Evolutionary conservation across 805 yeast species (phyloP).

Genomic region (Metschnikowia kunwiensis): DNA sequence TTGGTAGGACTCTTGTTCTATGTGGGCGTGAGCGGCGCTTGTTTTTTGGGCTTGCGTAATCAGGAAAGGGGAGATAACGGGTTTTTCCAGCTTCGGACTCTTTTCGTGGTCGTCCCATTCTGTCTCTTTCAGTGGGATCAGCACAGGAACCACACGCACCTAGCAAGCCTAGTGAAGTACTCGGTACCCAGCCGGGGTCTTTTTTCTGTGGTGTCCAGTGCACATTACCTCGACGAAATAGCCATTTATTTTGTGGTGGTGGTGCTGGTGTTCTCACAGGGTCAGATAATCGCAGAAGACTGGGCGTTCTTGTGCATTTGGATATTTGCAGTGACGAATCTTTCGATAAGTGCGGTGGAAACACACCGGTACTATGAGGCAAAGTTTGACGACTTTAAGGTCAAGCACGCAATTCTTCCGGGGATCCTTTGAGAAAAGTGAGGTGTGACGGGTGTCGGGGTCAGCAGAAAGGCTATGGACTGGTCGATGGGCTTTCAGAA

Average conservation of each 20-base stretch:
- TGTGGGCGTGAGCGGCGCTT: conserved; percentile 41
- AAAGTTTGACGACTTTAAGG: conserved; percentile 27
- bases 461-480: background rate
- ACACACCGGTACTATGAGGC: conserved; percentile 45
- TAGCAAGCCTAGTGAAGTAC: conserved; percentile 53
- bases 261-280: conserved; percentile 15
- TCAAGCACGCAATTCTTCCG: conserved; percentile 39
- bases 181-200: conserved; percentile 50
- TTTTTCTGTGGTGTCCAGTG: conserved; percentile 52
- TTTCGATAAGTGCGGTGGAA: conserved; percentile 55
- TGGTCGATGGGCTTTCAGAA: too few relatives aligned
- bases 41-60: conserved; percentile 8
- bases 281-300: conserved; percentile 16
- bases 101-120: conserved; percentile 2
- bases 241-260: conserved; percentile 46
- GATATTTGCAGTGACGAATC: conserved; percentile 42
- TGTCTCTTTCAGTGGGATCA: conserved; percentile 53
- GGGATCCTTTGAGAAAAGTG: conserved; percentile 1
- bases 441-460: too few relatives aligned
- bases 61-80: background rate
- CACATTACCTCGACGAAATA: conserved; percentile 71
- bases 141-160: conserved; percentile 45
- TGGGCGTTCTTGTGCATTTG: conserved; percentile 23
- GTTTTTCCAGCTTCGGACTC: background rate
- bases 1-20: conserved; percentile 63